Evolutionary conservation across 345 rosid genomes (phyloP), one percentile per base, ranked within the genome.

Genomic region (Dovyalis caffra): DNA sequence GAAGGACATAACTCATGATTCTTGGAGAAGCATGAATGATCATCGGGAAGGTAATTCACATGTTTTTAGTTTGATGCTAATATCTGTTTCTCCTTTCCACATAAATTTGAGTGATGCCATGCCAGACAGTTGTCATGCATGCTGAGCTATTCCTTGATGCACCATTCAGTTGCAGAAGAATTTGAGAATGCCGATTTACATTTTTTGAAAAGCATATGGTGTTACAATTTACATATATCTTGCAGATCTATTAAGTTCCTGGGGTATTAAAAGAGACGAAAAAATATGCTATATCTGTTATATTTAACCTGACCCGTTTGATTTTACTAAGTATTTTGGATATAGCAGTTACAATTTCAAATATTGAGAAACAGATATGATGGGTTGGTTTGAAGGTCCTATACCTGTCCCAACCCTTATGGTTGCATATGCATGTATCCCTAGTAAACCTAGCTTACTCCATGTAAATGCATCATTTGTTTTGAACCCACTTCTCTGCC

Each of bases 11-110:
- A 53, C 40, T 51, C 32, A 33, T 66, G 73, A 75, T 61, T 75
- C 71, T 37, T 65, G 16, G 60, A 51, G 53, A 53, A 35, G 18
- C 57, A 45, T 26, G 68, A 31, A 66, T 34, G 72, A 76, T 25
- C 67, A 9, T 38, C 67, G 43, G 43, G 83, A 78, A 73, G 87
- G 85, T 86, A 76, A 70, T 33, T 70, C 61, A 67, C 31, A 18
- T 72, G 28, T 64, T 63, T n/a, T 47, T 31, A 65, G n/a, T 28
- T 77, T 73, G 45, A 69, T 51, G 21, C 76, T 51, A 60, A 67
- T 32, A 32, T 23, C 31, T 63, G 4, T 47, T 62, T 33, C 35
- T 23, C 29, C 34, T 25, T 16, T 61, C 18, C 66, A 38, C 25
- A 69, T 53, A 8, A 71, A 25, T 4, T 21, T 10, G 28, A 8